phyloP scores from a whole-genome alignment of 2,329 filamentous ascomycete species.

The Allantophomopsis lycopodina region DNA sequence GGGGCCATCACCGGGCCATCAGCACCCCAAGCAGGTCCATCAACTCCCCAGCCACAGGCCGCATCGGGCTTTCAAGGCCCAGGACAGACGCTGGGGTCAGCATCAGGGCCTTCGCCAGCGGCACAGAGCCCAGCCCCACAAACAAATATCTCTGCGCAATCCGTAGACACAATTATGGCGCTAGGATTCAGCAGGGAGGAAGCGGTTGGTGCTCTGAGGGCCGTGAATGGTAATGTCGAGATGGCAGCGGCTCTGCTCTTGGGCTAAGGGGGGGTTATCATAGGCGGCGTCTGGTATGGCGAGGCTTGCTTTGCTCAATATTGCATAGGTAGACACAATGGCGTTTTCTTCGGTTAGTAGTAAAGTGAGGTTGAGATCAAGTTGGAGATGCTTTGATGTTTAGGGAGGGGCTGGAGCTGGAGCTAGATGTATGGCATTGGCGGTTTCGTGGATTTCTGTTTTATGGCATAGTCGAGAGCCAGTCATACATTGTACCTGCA shows the following conservation, averaged over 20 bases:
- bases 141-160: constrained; percentile 32
- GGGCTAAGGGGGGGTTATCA: constrained; percentile 14
- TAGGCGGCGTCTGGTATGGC: background rate
- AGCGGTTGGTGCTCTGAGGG: constrained; percentile 69
- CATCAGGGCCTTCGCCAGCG: constrained; percentile 11
- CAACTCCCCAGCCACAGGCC: constrained; percentile 5
- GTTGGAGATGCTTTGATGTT: too few relatives aligned
- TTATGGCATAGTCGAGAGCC: too few relatives aligned
- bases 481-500: too few relatives aligned
- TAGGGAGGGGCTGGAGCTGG: too few relatives aligned
- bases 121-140: constrained; percentile 10
- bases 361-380: too few relatives aligned
- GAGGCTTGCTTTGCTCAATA: background rate
- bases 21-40: constrained; percentile 13
- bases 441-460: too few relatives aligned
- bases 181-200: constrained; percentile 67
- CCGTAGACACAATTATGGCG: constrained; percentile 62
- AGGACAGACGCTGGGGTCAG: constrained; percentile 6
- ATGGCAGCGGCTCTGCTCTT: constrained; percentile 74
- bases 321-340: too few relatives aligned
- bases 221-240: constrained; percentile 76
- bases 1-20: constrained; percentile 51
- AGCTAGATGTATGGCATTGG: too few relatives aligned
- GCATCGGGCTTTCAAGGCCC: constrained; percentile 6
- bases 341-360: too few relatives aligned